Conservation (phyloP, 1,139 yeast species). For the Saccharomycopsis hybrid region DNA sequence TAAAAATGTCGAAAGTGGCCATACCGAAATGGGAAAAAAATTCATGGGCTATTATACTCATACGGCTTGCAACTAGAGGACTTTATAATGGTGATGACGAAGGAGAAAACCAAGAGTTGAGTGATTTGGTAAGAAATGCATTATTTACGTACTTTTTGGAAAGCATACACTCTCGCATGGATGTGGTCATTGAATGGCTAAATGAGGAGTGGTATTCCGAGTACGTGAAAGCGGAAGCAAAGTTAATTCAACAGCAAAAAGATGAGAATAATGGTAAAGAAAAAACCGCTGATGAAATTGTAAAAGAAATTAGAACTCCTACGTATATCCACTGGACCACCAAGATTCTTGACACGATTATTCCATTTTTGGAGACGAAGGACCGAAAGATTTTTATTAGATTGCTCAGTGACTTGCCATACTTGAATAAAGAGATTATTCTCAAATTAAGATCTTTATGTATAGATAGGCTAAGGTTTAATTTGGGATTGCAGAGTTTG, state of each 20-base stretch:
- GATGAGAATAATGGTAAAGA: conserved; percentile 11
- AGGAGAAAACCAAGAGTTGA: conserved; percentile 33
- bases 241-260: conserved; percentile 5
- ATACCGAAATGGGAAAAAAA: conserved; percentile 60
- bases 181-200: conserved; percentile 84
- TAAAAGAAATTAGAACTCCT: conserved; percentile 34
- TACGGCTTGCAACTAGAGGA: conserved; percentile 79
- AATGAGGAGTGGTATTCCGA: conserved; percentile 94
- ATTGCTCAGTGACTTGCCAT: conserved; percentile 80
- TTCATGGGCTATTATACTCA: conserved; percentile 72
- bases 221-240: conserved; percentile 32
- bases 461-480: conserved; percentile 75
- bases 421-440: conserved; percentile 54
- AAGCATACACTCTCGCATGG: conserved; percentile 67
- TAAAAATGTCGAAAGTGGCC: conserved; percentile 47
- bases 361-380: conserved; percentile 74
- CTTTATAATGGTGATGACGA: conserved; percentile 30
- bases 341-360: conserved; percentile 66
- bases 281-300: conserved; percentile 23
- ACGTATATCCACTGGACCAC: conserved; percentile 63
- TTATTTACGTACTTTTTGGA: conserved; percentile 68
- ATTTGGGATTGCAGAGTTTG: conserved; percentile 74
- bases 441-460: conserved; percentile 66
- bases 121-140: conserved; percentile 61
- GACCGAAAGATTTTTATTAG: conserved; percentile 80